phyloP scores from a whole-genome alignment of 371 early-diverging fungal species.

The Fennellomyces sp. region DNA sequence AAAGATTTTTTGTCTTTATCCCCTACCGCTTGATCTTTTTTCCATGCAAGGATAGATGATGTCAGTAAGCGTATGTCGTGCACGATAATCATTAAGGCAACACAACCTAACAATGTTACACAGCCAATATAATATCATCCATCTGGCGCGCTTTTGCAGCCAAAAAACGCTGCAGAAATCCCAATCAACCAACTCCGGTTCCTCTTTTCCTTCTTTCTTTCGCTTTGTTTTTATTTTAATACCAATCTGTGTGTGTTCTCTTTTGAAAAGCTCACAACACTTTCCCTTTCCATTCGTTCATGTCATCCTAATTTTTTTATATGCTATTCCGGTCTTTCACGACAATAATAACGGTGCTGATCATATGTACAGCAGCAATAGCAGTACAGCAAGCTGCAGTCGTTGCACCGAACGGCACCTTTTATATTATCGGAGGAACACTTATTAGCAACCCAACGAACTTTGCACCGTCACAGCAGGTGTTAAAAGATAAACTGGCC shows the following conservation, averaged over 20 bases:
- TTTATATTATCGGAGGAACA: not conserved
- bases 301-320: not conserved
- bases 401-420: not conserved
- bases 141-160: not conserved
- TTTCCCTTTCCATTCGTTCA: slow-evolving; percentile 4
- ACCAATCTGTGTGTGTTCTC: not conserved
- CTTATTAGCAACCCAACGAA: not conserved
- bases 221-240: not conserved
- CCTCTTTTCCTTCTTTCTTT: slow-evolving; percentile 2
- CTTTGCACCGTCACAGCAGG: no score
- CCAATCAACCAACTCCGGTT: slow-evolving; percentile 11
- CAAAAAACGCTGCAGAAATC: not conserved
- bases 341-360: not conserved
- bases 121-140: not conserved
- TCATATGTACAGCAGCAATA: slow-evolving; percentile 1
- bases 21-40: slow-evolving; percentile 1
- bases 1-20: no score
- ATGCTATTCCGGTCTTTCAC: slow-evolving; percentile 1
- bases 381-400: not conserved
- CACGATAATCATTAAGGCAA: not conserved
- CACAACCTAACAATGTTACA: not conserved
- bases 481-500: no score
- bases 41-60: not conserved
- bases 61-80: not conserved
- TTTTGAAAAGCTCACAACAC: not conserved